Evolutionary conservation across 805 yeast genomes (phyloP), one percentile per base, ranked within the genome.

Genomic region (Cephaloascus fragrans): DNA sequence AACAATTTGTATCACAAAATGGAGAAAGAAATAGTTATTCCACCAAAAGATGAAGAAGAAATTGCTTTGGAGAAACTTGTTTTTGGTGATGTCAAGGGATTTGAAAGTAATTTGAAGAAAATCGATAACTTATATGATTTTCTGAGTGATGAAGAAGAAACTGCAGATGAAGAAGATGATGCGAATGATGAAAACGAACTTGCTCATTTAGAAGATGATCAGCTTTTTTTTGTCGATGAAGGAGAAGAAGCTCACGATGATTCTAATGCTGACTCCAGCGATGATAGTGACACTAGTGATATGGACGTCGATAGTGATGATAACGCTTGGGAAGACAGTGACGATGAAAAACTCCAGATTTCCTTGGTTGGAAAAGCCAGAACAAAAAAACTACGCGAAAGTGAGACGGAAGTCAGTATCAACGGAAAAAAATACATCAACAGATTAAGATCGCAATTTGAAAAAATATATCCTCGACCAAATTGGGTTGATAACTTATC

Each of bases 11-110:
- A n/a, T n/a, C n/a, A n/a, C n/a, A n/a, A n/a, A n/a, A n/a, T n/a
- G n/a, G n/a, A n/a, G n/a, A n/a, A n/a, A 26, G 49, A 44, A 29
- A 43, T 47, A 23, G 49, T 38, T 32, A 48, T 71, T 28, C 83
- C 87, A 14, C 83, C 82, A 26, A 90, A 93, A 48, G 94, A 85
- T 55, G 81, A 75, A 38, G 96, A 87, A 55, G 98, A 93, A 58
- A 49, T 80, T 34, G 72, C 64, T 40, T 71, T 93, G 37, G 95
- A 89, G 45, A 83, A 75, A 56, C 68, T 86, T 12, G 95, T 93
- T 3, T 89, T 93, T 61, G 97, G 98, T 14, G 97, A 93, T 55
- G 49, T 70, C 3, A 83, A 77, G 40, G 83, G 90, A 23, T 82
- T 83, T 61, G 84, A 79, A 50, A 53, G 58, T 26, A 82, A 79